Evolutionary conservation across 164 flowering plant species (phyloP).

Genomic region (Vitis labrusca): DNA sequence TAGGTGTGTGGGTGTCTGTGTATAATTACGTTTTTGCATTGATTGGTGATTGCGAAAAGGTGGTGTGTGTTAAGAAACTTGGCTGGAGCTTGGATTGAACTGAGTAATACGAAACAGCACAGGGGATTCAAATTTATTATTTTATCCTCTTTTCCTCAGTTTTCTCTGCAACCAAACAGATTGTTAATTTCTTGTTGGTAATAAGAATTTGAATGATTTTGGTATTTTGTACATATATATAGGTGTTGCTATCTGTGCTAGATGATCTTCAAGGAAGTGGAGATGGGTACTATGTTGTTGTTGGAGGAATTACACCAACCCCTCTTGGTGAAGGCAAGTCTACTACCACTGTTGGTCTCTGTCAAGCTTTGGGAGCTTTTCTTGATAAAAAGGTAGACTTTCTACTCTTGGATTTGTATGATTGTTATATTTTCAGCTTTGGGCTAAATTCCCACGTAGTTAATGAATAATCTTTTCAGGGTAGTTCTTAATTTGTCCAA

Average conservation of each 20-base stretch:
- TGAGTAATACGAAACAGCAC: too few relatives aligned
- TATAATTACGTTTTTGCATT: too few relatives aligned
- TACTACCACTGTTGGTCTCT: constrained; percentile 96
- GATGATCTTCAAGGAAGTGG: constrained; percentile 73
- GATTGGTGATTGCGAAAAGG: too few relatives aligned
- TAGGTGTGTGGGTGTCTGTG: too few relatives aligned
- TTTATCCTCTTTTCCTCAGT: not conserved
- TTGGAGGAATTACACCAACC: constrained; percentile 97
- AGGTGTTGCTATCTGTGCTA: constrained; percentile 83
- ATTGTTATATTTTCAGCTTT: too few relatives aligned
- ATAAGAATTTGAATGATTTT: constrained; percentile 3
- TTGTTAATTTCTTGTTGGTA: not conserved
- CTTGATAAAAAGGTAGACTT: constrained; percentile 83
- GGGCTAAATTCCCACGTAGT: too few relatives aligned
- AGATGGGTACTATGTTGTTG: constrained; percentile 97
- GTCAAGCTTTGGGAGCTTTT: constrained; percentile 95
- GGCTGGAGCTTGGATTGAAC: too few relatives aligned
- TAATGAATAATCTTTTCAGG: too few relatives aligned
- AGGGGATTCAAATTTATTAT: too few relatives aligned
- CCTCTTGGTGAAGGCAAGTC: constrained; percentile 99
- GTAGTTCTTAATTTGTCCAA: too few relatives aligned
- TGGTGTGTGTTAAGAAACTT: too few relatives aligned
- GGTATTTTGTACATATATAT: constrained; percentile 6
- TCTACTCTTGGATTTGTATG: not conserved
- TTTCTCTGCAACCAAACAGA: not conserved